Evolutionary conservation across 345 rosid species (phyloP), one percentile per base, ranked within the genome.

Genomic region (Stellera chamaejasme): DNA sequence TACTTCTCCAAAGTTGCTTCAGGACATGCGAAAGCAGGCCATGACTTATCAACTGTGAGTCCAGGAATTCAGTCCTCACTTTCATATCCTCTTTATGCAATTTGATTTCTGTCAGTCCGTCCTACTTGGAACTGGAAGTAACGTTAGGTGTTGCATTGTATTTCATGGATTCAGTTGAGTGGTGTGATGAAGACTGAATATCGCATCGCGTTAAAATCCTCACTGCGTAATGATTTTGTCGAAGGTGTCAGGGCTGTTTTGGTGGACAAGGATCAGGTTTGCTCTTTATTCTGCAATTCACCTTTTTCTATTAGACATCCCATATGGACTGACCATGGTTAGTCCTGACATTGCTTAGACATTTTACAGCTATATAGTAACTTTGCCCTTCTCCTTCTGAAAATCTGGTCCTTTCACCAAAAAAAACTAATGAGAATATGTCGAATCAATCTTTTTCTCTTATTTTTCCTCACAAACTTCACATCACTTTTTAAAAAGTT

Each of bases 201-300:
- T 75, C 83, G 93, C 63, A 78, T 88, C 68, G 93, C 95, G 43
- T 42, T 92, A 45, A 79, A 88, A 61, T 77, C 93, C 42, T 86
- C 87, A 28, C 52, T 86, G 64, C 69, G 91, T 13, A 26, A 59
- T 70, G 96, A 88, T 74, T 92, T 88, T 60, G 62, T 78, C 55
- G 96, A 92, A 82, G 95, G 98, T 50, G 95, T 92, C 53, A 81
- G 98, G 60, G 96, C 98, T 64, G 90, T 88, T 60, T 74, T 92
- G 80, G 75, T 88, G 60, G 95, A 92, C 84, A 88, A 86, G 74
- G 96, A 92, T 72, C 96, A 88, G 96, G 96, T 91, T 53, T 16
- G 27, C 50, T 63, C 19, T 48, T 66, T 42, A n/a, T 72, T 67
- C 69, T 56, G 47, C 51, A 2, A 11, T 32, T 32, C 27, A 36